Conservation (phyloP, 306 rosid species). For the Sophora flavescens region DNA sequence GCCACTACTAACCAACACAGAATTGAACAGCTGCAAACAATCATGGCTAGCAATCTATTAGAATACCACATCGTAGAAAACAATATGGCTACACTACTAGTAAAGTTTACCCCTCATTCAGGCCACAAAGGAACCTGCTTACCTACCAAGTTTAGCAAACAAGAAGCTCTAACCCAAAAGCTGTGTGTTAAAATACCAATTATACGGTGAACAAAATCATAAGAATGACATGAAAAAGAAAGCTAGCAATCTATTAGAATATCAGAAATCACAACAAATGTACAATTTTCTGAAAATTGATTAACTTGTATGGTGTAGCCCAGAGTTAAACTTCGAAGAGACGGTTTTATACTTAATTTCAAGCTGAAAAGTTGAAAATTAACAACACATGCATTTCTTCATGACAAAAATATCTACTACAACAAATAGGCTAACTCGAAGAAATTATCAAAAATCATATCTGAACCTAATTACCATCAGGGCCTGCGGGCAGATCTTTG, state of each 20-base stretch:
- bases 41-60: too few species aligned
- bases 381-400: slow-evolving; percentile 41
- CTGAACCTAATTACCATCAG: slow-evolving; percentile 32
- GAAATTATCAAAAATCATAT: slow-evolving; percentile 38
- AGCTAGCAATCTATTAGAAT: background rate
- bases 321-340: slow-evolving; percentile 38
- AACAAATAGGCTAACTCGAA: slow-evolving; percentile 49
- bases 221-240: background rate
- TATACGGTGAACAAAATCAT: background rate
- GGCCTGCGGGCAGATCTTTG: slow-evolving; percentile 47
- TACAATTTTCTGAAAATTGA: slow-evolving; percentile 19
- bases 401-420: slow-evolving; percentile 57
- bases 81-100: background rate
- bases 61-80: background rate
- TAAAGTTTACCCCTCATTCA: background rate
- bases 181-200: background rate
- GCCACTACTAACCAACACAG: background rate
- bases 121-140: background rate
- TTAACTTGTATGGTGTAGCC: slow-evolving; percentile 42
- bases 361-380: slow-evolving; percentile 35
- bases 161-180: background rate
- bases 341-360: slow-evolving; percentile 29
- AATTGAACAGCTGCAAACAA: background rate
- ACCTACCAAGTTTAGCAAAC: background rate
- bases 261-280: background rate